Evolutionary conservation across 176 grass and related monocot species (phyloP).

Genomic region (Pharus latifolius): DNA sequence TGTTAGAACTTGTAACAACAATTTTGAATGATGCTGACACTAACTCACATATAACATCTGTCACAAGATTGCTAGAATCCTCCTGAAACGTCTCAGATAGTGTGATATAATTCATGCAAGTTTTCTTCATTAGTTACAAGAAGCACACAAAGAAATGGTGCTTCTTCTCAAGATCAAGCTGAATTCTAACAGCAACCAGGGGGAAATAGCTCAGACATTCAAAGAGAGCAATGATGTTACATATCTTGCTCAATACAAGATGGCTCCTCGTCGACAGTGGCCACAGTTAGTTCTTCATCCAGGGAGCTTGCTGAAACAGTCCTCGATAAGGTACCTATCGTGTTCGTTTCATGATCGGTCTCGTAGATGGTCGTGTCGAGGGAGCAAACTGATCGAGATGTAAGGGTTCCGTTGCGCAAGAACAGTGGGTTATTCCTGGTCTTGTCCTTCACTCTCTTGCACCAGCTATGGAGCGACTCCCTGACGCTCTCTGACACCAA

Average conservation of each 20-base stretch:
- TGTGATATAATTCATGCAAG: no score
- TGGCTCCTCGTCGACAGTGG: slow-evolving; percentile 23
- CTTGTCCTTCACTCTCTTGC: slow-evolving; percentile 67
- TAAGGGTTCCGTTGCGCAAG: slow-evolving; percentile 16
- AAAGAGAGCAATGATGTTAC: background rate
- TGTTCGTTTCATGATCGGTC: slow-evolving; percentile 62
- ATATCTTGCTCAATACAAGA: slow-evolving; percentile 6
- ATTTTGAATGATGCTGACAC: no score
- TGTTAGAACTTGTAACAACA: no score
- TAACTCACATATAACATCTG: no score
- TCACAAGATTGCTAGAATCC: no score
- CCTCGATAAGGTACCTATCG: slow-evolving; percentile 61
- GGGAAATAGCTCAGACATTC: background rate
- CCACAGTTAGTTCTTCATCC: slow-evolving; percentile 42
- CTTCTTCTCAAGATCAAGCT: background rate
- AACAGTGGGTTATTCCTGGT: slow-evolving; percentile 33
- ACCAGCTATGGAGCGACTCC: slow-evolving; percentile 91
- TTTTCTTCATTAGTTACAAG: no score
- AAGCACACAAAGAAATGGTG: no score
- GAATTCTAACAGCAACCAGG: background rate
- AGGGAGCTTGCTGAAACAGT: slow-evolving; percentile 54
- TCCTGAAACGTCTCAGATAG: no score
- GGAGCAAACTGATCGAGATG: slow-evolving; percentile 53
- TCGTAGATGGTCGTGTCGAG: slow-evolving; percentile 73
- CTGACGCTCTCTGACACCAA: slow-evolving; percentile 67